A percentile compares a stretch with the other conserved stretches of the same genome.
These are phyloP conservation scores for Lipomyces spencermartinsiae DNA, from an alignment of 805 yeast species.

Conservation along the genomic window DNA sequence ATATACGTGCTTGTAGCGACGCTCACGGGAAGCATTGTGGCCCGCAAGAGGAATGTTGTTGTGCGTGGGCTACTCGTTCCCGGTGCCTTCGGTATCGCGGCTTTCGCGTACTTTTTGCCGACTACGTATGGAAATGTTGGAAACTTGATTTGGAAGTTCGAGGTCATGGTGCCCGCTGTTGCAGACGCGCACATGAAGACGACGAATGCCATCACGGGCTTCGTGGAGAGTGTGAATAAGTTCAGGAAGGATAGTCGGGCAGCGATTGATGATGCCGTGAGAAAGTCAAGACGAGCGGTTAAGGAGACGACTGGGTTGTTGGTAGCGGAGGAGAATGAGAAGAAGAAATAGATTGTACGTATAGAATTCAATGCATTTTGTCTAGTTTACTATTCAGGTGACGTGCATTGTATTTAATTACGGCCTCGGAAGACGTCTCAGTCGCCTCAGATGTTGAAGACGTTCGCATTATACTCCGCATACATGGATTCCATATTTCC, in stretches of 20 bases:
- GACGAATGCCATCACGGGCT: constrained; percentile 53
- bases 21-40: constrained; percentile 72
- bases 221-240: constrained; percentile 11
- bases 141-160: constrained; percentile 63
- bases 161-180: constrained; percentile 55
- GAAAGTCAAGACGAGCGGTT: constrained; percentile 50
- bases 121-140: constrained; percentile 69
- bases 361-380: background rate
- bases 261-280: constrained; percentile 46
- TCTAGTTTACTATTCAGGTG: too few relatives aligned
- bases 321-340: constrained; percentile 62
- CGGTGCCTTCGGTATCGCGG: constrained; percentile 61
- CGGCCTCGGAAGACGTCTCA: too few relatives aligned
- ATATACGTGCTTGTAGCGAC: constrained; percentile 72
- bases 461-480: too few relatives aligned
- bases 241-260: constrained; percentile 52
- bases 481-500: too few relatives aligned
- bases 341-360: constrained; percentile 19
- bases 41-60: constrained; percentile 68
- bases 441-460: too few relatives aligned
- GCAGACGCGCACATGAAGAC: constrained; percentile 66
- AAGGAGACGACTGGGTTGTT: constrained; percentile 71
- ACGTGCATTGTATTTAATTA: too few relatives aligned
- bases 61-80: constrained; percentile 62
- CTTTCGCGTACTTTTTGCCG: constrained; percentile 76